These are phyloP conservation scores for Plasmodium yoelii DNA, from an alignment of 169 alveolate genomes.

Conservation along the genomic window DNA sequence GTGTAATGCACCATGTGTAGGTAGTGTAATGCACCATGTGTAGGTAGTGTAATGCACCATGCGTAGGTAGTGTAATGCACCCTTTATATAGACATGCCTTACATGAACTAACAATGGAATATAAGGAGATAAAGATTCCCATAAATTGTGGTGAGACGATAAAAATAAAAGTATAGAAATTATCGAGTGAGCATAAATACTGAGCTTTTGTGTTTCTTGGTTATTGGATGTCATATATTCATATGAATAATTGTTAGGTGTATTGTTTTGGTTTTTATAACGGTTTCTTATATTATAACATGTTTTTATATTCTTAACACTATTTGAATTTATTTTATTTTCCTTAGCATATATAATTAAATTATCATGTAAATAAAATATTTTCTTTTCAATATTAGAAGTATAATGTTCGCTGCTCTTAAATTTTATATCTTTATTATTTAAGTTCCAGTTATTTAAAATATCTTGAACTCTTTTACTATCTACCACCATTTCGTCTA, in stretches of 20 bases:
- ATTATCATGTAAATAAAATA: constrained; percentile 72
- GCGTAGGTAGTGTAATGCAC: neutral
- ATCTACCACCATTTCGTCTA: constrained; percentile 63
- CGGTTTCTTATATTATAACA: constrained; percentile 66
- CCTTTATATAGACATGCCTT: neutral
- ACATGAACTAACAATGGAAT: constrained; percentile 65
- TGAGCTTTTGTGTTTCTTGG: constrained; percentile 37
- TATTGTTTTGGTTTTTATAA: constrained; percentile 22
- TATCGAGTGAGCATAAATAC: constrained; percentile 63
- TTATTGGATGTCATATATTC: constrained; percentile 28
- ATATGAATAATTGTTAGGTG: constrained; percentile 25
- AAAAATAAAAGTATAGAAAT: constrained; percentile 58
- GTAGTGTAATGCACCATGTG: neutral
- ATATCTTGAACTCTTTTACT: constrained; percentile 53
- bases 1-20: neutral
- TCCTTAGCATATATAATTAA: constrained; percentile 68
- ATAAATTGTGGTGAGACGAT: constrained; percentile 60
- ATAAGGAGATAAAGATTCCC: constrained; percentile 69
- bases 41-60: neutral
- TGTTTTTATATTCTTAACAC: constrained; percentile 66
- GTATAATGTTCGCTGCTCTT: constrained; percentile 4
- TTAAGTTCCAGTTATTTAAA: constrained; percentile 58
- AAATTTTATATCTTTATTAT: constrained; percentile 40
- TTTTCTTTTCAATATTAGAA: constrained; percentile 66
- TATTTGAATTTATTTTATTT: constrained; percentile 27